phyloP scores from a whole-genome alignment of 176 grass and related monocot genomes.

The Leersia perrieri region DNA sequence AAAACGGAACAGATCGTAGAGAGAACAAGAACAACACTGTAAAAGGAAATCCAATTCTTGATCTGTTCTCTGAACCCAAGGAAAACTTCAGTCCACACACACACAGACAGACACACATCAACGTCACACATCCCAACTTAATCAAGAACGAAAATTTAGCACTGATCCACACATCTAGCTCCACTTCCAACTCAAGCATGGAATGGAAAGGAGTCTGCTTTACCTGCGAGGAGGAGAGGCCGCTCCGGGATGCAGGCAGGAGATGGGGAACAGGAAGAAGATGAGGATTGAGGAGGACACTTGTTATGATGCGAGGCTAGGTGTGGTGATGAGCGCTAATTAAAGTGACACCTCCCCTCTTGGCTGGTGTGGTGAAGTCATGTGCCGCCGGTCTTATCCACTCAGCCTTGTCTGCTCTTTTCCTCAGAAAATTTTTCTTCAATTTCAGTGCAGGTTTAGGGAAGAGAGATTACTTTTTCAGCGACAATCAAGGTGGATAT shows the following conservation, averaged over 20 bases:
- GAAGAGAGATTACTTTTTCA: neutral
- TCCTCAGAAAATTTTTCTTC: neutral
- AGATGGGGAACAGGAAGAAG: neutral
- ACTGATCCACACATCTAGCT: neutral
- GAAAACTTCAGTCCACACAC: neutral
- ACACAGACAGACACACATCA: neutral
- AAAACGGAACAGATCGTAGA: neutral
- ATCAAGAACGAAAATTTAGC: neutral
- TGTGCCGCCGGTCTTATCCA: constrained; percentile 43
- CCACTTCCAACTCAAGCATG: neutral
- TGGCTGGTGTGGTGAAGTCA: constrained; percentile 20
- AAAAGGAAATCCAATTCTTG: neutral
- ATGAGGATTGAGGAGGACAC: constrained; percentile 16
- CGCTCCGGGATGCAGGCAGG: constrained; percentile 12
- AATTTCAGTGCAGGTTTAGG: neutral
- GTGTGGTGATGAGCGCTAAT: constrained; percentile 22
- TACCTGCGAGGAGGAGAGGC: constrained; percentile 28
- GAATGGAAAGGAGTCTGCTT: neutral
- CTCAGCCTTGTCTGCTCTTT: constrained; percentile 19
- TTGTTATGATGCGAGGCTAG: constrained; percentile 17
- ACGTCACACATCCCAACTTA: neutral
- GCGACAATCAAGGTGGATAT: neutral
- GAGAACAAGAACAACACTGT: neutral
- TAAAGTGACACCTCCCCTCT: constrained; percentile 31
- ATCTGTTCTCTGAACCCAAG: neutral